Percentiles rank a stretch among this genome's conserved stretches.
These are phyloP conservation scores for Dictyostelium capitatum DNA, from an alignment of 78 protist species.

Conservation along the genomic window DNA sequence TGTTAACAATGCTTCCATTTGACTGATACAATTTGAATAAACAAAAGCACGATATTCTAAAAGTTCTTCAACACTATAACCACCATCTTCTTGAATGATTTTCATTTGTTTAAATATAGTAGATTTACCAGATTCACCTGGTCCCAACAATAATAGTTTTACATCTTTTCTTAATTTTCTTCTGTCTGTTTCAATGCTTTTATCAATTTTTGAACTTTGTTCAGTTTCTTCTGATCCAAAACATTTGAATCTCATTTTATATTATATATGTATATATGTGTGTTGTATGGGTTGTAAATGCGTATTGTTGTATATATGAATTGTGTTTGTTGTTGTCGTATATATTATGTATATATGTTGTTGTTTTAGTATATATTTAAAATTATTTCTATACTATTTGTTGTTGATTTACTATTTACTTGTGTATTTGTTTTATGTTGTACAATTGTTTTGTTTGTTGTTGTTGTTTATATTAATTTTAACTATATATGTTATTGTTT, in stretches of 20 bases:
- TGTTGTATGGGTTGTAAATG: background rate
- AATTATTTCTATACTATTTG: background rate
- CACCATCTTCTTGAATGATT: constrained; percentile 85
- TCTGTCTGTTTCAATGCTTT: constrained; percentile 72
- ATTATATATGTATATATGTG: background rate
- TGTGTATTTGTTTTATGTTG: background rate
- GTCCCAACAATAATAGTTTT: constrained; percentile 73
- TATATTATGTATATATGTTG: too few relatives aligned
- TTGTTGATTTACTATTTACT: background rate
- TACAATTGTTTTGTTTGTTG: background rate
- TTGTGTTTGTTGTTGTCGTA: background rate
- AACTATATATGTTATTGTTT: too few relatives aligned
- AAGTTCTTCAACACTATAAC: constrained; percentile 87
- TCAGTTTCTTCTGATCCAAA: constrained; percentile 81
- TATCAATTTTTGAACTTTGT: constrained; percentile 62
- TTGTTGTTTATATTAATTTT: background rate
- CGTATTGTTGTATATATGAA: background rate
- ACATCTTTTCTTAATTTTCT: constrained; percentile 78
- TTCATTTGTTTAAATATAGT: constrained; percentile 94
- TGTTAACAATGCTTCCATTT: constrained; percentile 81
- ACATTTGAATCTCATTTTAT: constrained; percentile 66
- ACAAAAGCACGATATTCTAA: constrained; percentile 77
- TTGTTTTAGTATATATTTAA: background rate
- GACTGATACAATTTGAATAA: constrained; percentile 76
- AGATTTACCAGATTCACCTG: constrained; percentile 88